Base-by-base conservation (phyloP, 805 yeast genomes). In the Lachancea kluyveri region DNA sequence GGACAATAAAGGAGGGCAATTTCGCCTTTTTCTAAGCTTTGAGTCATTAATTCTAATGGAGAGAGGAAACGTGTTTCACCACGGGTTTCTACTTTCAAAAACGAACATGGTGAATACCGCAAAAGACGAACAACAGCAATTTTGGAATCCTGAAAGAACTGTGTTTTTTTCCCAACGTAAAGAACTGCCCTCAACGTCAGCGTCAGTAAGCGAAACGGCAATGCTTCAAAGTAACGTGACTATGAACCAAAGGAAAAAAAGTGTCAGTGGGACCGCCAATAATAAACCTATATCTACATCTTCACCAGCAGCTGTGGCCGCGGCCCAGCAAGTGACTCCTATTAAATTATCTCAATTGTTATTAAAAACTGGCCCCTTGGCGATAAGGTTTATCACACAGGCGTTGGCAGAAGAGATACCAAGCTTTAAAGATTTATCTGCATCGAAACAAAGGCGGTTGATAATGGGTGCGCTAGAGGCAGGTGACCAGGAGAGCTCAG, bases 381-480 rank as follows among this genome's bases (percentile, higher is more conserved):
- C 96, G 7, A 88, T 88, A 40, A 75, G 96, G 41, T 88, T 83
- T 56, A 79, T 88, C 42, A 88, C 96, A 3, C 71, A 79, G 23
- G 87, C 84, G 43, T 64, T 88, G 33, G 72, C 86, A 8, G 48
- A 66, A 6, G 85, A 84, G 41, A 85, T 87, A 21, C 79, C 79
- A 1, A 80, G 85, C 18, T 88, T 88, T 55, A 85, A 84, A 35
- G 74, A 74, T 42, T 63, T 88, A 35, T 81, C 94, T 2, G 67
- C 86, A 13, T 83, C 94, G 8, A 88, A 88, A 52, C 96, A 88
- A 59, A 71, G 96, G 51, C 68, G 96, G 38, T 69, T 88, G 36
- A 88, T 88, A 18, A 88, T 88, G 79, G 77, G 87, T 9, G 92
- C 88, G 23, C 70, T 88, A 60, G 95, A 86, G 46, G 71, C 74